Evolutionary conservation across 108 stramenopile species (phyloP), one percentile per base, ranked within the genome.

Genomic region (Nitzschia sp.): DNA sequence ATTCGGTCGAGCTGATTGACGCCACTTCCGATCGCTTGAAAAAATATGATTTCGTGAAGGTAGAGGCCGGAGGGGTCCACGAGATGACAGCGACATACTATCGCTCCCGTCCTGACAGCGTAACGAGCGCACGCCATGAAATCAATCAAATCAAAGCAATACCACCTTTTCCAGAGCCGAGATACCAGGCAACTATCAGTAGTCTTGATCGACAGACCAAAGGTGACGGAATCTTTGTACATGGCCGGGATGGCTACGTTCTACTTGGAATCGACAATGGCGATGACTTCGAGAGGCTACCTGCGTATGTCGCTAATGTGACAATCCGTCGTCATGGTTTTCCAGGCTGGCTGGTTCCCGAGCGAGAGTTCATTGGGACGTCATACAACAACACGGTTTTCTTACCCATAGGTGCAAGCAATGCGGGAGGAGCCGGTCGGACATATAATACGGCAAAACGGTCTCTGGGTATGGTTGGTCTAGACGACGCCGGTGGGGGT

Each of bases 231-330:
- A 32, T 76, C 21, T 51, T 32, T n/a, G 21, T 28, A 0, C 49
- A 77, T 53, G 80, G 80, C 0, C n/a, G 8, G 8, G 70, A 77
- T 46, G 80, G 80, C 5, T 77, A 63, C 53, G 5, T 77, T 9
- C 19, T 82, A n/a, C 51, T 72, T 32, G 81, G 81, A 9, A 54
- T 1, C 51, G 48, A 74, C 54, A 9, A 42, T 2, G 46, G 58
- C 55, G 51, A 19, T 9, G 70, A 80, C 31, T 23, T 64, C 0
- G 31, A 25, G 6, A 33, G 61, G 25, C 46, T 75, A 5, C 79
- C 79, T 3, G 33, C 31, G 2, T 80, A 80, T 64, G 38, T 74
- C 25, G n/a, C 28, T 3, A 65, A 65, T 11, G 46, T 80, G 18
- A 60, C 54, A 15, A 45, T 64, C 15, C 30, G 45, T 1, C 47